Base-by-base conservation (phyloP, 805 yeast species). In the Millerozyma miso region DNA sequence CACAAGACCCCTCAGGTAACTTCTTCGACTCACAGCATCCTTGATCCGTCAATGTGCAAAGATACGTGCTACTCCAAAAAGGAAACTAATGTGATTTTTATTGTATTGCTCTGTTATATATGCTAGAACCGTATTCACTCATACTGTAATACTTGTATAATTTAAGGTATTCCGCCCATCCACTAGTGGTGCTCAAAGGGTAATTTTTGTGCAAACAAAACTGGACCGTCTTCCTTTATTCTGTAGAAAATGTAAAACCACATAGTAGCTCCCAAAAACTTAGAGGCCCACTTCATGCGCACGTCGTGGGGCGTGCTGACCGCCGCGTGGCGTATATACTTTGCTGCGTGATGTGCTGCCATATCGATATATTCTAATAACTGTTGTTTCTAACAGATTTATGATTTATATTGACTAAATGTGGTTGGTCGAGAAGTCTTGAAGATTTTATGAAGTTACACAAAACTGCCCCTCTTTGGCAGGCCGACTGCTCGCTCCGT, bases 171-270 rank as follows among this genome's bases (percentile, higher is more conserved):
- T n/a, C 10, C 29, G 6, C 29, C 29, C 6, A 23, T 10, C 29
- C 29, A 7, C 37, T 55, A 64, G 46, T 65, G 69, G 47, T 62
- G 62, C 54, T 66, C 70, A 43, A 65, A 65, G 34, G 71, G 71
- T 50, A 62, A 58, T 49, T 64, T 64, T 42, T 58, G 58, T 23
- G 69, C 84, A 49, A 74, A 67, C 77, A 81, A 78, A 31, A 77
- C 80, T 55, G 77, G 72, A 51, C 81, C 81, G 54, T 81, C 91
- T 60, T 85, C 81, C 66, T 83, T 81, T 36, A 85, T 73, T 62
- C 96, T 75, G 74, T 85, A 87, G 58, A 88, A 74, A 48, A 88
- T 76, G 86, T 91, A 88, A 65, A 86, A 88, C 86, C 93, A 85
- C 87, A 85, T 83, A 41, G 89, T 75, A 33, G 91, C 95, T 8